phyloP scores from a whole-genome alignment of 371 early-diverging fungal genomes.

The Mucor mucedo region DNA sequence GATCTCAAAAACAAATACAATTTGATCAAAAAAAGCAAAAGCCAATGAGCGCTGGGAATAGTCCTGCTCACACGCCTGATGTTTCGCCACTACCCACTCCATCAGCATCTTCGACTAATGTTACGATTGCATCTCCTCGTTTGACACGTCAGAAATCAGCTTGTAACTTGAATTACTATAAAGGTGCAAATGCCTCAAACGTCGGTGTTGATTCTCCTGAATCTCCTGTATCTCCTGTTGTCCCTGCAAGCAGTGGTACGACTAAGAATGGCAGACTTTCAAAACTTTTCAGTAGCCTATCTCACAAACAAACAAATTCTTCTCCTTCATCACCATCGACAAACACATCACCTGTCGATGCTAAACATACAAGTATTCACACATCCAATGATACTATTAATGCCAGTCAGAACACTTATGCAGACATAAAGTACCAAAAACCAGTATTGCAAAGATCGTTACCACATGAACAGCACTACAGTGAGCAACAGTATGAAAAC shows the following conservation, averaged over 20 bases:
- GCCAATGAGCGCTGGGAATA: slow-evolving; percentile 24
- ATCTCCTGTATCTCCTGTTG: slow-evolving; percentile 7
- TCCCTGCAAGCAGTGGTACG: slow-evolving; percentile 2
- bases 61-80: slow-evolving; percentile 27
- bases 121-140: slow-evolving; percentile 1
- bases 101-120: slow-evolving; percentile 18
- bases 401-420: background rate
- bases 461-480: background rate
- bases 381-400: slow-evolving; percentile 1
- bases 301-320: slow-evolving; percentile 14
- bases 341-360: slow-evolving; percentile 9
- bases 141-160: slow-evolving; percentile 14
- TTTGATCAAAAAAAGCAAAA: slow-evolving; percentile 15
- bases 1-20: slow-evolving; percentile 44
- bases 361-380: background rate
- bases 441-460: background rate
- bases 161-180: slow-evolving; percentile 7
- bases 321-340: background rate
- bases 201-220: background rate
- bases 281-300: slow-evolving; percentile 19
- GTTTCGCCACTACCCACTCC: slow-evolving; percentile 30
- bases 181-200: background rate
- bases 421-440: slow-evolving; percentile 6
- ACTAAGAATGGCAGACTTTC: slow-evolving; percentile 17
- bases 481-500: background rate